Evolutionary conservation across 192 early-diverging fungal species (phyloP), one percentile per base, ranked within the genome.

Genomic region (Gamsiella multidivaricata): DNA sequence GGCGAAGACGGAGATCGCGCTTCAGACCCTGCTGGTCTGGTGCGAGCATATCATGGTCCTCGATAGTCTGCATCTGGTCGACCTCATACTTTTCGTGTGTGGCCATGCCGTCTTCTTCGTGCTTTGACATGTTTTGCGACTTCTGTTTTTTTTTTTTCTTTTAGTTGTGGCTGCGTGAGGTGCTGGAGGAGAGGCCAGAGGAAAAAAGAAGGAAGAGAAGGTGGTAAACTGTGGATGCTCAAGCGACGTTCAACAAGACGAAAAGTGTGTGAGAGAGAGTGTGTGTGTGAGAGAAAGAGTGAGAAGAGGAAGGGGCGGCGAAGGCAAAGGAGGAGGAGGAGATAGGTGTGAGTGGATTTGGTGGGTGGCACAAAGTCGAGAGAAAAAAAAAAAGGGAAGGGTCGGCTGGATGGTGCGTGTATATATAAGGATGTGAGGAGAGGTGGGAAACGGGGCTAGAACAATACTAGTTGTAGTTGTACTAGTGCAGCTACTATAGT

Each of bases 1-100:
- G 87, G 17, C 87, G 82, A 15, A 83, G 73, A 43, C 80, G 85
- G 54, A 88, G 83, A 61, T 73, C 76, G 23, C 87, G 85, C 70
- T 86, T 72, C 18, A 88, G 80, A 65, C 81, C 64, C 29, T 37
- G 43, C n/a, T 63, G 61, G 12, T 63, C 61, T 11, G 26, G 14
- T 4, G 49, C 49, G 25, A 61, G 17, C 3, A 25, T 18, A 10
- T 28, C 39, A 4, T 28, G 2, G 23, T 61, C 39, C 3, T 29
- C 29, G 15, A 43, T 9, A 17, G 37, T 25, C 2, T 45, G 23
- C 58, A 61, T 61, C 9, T 61, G 15, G 4, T 43, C 28, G 12
- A 20, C 31, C 37, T 61, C 58, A n/a, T 61, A 61, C 43, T 61
- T 61, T 23, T 61, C 42, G 58, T n/a, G 25, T 5, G 17, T 26